These are phyloP conservation scores for Lipomyces yarrowii DNA, from an alignment of 1,139 yeast genomes.

Conservation along the genomic window DNA sequence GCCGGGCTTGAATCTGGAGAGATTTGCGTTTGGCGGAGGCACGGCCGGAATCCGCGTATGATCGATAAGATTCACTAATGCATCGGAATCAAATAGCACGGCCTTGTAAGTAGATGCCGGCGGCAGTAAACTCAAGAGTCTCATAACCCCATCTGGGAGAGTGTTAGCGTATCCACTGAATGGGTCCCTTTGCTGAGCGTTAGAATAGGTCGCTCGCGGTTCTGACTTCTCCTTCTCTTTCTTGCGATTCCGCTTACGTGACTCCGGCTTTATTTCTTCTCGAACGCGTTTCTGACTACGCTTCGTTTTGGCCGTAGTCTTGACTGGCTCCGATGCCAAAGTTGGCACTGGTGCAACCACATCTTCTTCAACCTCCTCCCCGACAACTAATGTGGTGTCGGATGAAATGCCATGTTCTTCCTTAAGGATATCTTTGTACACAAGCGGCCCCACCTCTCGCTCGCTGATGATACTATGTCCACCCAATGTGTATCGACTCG, in stretches of 20 bases:
- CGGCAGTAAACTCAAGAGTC: slow-evolving; percentile 40
- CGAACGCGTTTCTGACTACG: slow-evolving; percentile 11
- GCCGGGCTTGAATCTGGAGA: slow-evolving; percentile 14
- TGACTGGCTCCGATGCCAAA: neutral
- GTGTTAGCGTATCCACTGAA: slow-evolving; percentile 8
- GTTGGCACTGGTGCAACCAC: neutral
- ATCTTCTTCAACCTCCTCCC: slow-evolving; percentile 11
- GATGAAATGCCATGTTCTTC: slow-evolving; percentile 4
- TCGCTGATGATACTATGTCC: slow-evolving; percentile 24
- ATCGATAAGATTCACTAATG: slow-evolving; percentile 19
- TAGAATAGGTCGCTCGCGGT: slow-evolving; percentile 16
- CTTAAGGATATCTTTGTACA: slow-evolving; percentile 13
- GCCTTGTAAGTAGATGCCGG: slow-evolving; percentile 39
- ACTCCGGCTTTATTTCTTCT: slow-evolving; percentile 2
- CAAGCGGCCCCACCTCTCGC: slow-evolving; percentile 24
- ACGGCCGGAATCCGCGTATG: slow-evolving; percentile 24
- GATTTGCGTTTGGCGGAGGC: slow-evolving; percentile 25
- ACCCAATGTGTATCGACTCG: slow-evolving; percentile 20
- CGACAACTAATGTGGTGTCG: neutral
- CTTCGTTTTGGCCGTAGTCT: neutral
- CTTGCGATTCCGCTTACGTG: slow-evolving; percentile 17
- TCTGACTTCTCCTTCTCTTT: slow-evolving; percentile 15
- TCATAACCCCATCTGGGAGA: slow-evolving; percentile 32
- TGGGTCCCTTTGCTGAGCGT: slow-evolving; percentile 9
- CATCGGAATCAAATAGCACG: slow-evolving; percentile 27